These are phyloP conservation scores for Penicillium tannophilum DNA, from an alignment of 495 filamentous ascomycete species.

Conservation along the genomic window DNA sequence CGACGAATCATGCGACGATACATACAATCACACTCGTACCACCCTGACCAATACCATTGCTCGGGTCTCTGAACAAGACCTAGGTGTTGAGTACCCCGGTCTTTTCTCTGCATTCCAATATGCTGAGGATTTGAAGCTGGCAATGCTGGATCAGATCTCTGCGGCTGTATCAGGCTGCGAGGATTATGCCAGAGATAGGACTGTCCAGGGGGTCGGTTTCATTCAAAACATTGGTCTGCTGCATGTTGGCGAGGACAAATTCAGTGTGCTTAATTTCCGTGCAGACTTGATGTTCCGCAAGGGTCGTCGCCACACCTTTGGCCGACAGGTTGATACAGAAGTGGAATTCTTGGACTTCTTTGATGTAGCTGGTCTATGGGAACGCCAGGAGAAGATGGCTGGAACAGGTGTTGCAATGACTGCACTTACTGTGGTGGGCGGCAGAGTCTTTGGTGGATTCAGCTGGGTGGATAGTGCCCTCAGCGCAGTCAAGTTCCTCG, in stretches of 20 bases:
- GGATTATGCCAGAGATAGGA: conserved; percentile 76
- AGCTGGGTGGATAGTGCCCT: conserved; percentile 88
- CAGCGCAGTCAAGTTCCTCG: conserved; percentile 75
- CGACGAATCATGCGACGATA: conserved; percentile 79
- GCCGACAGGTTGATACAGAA: conserved; percentile 80
- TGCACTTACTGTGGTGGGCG: conserved; percentile 81
- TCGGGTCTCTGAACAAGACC: conserved; percentile 71
- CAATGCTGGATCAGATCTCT: conserved; percentile 87
- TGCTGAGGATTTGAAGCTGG: conserved; percentile 87
- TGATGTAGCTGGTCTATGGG: conserved; percentile 77
- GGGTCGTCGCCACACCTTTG: conserved; percentile 71
- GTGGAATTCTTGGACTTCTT: conserved; percentile 93
- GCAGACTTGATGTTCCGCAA: conserved; percentile 90
- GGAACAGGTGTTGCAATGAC: conserved; percentile 93
- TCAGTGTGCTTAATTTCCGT: conserved; percentile 79
- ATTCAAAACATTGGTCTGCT: conserved; percentile 87
- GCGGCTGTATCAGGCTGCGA: conserved; percentile 77
- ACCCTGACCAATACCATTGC: conserved; percentile 71
- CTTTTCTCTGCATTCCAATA: conserved; percentile 85
- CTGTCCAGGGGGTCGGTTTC: conserved; percentile 77
- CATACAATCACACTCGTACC: conserved; percentile 79
- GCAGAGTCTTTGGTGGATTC: conserved; percentile 76
- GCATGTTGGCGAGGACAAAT: conserved; percentile 82
- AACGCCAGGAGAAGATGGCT: conserved; percentile 90
- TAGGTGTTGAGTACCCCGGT: conserved; percentile 84